Evolutionary conservation across 345 rosid genomes (phyloP), one percentile per base, ranked within the genome.

Genomic region (Dovyalis caffra): DNA sequence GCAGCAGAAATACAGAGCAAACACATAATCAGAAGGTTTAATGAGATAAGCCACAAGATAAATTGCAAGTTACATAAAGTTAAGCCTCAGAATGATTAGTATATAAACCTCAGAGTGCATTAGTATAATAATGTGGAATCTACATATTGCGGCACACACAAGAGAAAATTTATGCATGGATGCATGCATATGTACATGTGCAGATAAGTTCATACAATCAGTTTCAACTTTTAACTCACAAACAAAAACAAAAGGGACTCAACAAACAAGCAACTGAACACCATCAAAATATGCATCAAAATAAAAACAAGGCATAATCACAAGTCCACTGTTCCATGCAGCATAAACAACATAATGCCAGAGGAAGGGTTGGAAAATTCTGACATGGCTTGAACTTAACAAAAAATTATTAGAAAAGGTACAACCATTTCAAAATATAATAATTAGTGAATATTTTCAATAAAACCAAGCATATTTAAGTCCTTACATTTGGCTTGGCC

Each of bases 1-100:
- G 75, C 71, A 81, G 66, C n/a, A 76, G 65, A 75, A 82, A 84
- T 72, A 70, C 77, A 76, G 75, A 75, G 71, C 71, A 57, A 77
- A 77, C 10, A 47, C 58, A 73, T 16, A 67, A 86, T 75, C 74
- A 80, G 74, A 82, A 75, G 64, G 72, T 69, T 70, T 34, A 66
- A 58, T 69, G 23, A 51, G 12, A 72, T 8, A 57, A 62, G 34
- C 18, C 31, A 63, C 51, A 26, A 67, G 72, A 67, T 12, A 28
- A 64, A 67, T 31, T 5, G 34, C 53, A 25, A 75, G 23, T 5
- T 32, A 69, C 26, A 35, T 49, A 28, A 14, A 25, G 6, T 12
- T 14, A 23, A 69, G 6, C 61, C 8, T 8, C 26, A 56, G 4
- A 21, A 56, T 20, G 28, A n/a, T n/a, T n/a, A n/a, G n/a, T n/a